A percentile compares a stretch with the other conserved stretches of the same genome.
These are phyloP conservation scores for Udeniomyces megalosporus DNA, from an alignment of 768 basidiomycete species.

Conservation along the genomic window DNA sequence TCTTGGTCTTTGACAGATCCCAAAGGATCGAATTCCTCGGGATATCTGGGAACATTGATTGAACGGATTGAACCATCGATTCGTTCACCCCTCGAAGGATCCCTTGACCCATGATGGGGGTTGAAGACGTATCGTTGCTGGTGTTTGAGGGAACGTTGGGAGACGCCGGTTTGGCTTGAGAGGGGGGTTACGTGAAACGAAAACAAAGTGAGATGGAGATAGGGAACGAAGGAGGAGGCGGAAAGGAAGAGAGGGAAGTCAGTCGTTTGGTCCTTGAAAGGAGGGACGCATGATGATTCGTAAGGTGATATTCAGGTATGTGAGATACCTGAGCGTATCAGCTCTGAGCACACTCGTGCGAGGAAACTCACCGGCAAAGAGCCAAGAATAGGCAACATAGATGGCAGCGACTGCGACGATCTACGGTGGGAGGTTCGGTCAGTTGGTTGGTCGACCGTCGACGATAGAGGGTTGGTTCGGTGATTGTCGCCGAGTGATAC, in stretches of 20 bases:
- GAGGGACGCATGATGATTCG: too few species aligned
- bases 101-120: slow-evolving; percentile 10
- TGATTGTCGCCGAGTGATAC: not conserved
- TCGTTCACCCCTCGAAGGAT: slow-evolving; percentile 4
- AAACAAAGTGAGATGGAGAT: too few species aligned
- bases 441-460: not conserved
- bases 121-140: not conserved
- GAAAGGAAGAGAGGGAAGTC: not conserved
- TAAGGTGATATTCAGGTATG: not conserved
- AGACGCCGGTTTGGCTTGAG: not conserved
- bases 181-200: not conserved
- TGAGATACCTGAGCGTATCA: not conserved
- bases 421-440: not conserved
- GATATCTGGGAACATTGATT: slow-evolving; percentile 5
- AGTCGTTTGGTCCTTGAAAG: too few species aligned
- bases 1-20: slow-evolving; percentile 8
- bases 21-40: slow-evolving; percentile 8
- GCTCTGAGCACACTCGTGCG: not conserved
- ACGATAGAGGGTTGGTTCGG: too few species aligned
- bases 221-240: not conserved
- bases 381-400: slow-evolving; percentile 11
- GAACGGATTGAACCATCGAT: slow-evolving; percentile 10
- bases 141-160: not conserved
- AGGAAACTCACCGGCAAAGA: not conserved
- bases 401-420: slow-evolving; percentile 11